phyloP scores from a whole-genome alignment of 331 rosid species.

The Spiraea crenata region DNA sequence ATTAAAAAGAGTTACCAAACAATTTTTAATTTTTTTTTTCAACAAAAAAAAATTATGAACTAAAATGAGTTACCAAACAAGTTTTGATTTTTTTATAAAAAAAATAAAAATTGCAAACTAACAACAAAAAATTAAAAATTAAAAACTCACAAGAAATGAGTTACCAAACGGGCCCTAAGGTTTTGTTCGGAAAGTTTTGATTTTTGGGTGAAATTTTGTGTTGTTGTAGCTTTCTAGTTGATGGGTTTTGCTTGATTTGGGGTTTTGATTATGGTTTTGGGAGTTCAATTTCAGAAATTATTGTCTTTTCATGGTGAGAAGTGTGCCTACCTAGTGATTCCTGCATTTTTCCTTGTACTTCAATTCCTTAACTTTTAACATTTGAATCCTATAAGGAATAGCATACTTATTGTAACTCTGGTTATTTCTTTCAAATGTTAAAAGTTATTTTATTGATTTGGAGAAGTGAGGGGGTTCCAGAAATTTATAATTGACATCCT shows the following conservation, averaged over 20 bases:
- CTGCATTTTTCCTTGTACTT: not conserved
- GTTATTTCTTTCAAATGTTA: not conserved
- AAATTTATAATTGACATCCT: not conserved
- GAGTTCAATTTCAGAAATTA: conserved; percentile 24
- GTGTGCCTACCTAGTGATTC: conserved; percentile 13
- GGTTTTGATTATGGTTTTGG: conserved; percentile 15
- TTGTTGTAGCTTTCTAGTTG: conserved; percentile 9
- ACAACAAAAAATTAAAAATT: too few relatives aligned
- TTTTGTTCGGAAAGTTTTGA: not conserved
- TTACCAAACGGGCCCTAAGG: too few relatives aligned
- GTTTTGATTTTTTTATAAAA: too few relatives aligned
- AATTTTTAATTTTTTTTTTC: too few relatives aligned
- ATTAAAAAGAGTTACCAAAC: too few relatives aligned
- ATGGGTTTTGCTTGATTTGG: conserved; percentile 33
- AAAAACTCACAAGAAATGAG: too few relatives aligned
- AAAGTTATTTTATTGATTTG: not conserved
- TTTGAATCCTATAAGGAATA: not conserved
- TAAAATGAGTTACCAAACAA: too few relatives aligned
- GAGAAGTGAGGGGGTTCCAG: not conserved
- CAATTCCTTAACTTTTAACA: not conserved
- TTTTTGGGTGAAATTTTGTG: conserved; percentile 4
- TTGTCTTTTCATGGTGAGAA: conserved; percentile 18
- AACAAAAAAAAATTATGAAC: too few relatives aligned
- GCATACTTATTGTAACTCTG: not conserved
- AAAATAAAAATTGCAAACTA: too few relatives aligned